Base-by-base conservation (phyloP, 495 filamentous ascomycete genomes). In the Chlorociboria aeruginascens region DNA sequence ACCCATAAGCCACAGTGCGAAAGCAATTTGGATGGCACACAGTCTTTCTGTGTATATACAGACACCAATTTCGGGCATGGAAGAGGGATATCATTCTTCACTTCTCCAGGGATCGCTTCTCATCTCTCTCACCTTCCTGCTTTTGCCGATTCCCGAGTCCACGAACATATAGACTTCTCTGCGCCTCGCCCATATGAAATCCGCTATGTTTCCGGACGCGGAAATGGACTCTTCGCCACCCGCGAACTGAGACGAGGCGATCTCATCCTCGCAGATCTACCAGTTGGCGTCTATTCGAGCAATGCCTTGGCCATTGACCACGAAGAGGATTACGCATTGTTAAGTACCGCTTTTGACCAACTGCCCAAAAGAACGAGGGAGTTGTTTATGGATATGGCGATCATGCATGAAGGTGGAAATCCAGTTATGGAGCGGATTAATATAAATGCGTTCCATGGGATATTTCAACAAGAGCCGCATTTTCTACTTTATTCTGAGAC, bases 191-290 rank as follows among this genome's bases (percentile, higher is more conserved):
- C 54, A 0, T 57, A 48, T 46, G 50, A 57, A 37, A 32, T 57
- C 17, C 39, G 32, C 35, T 38, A 42, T 6, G 28, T 57, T 29
- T 46, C 46, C 8, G 54, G 54, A 8, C 46, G 50, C 13, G 54
- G 54, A n/a, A 57, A 50, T 43, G 54, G 54, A 6, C 39, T 57
- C n/a, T 57, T 57, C 41, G 54, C 54, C 28, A 57, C 50, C 3
- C 14, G 42, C 11, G 53, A 25, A 3, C 40, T 57, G 1, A 11
- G 48, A 16, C 54, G 54, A 16, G 54, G 54, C 43, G 54, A 57
- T 33, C 12, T 35, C 25, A 53, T 57, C 20, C 28, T 57, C 1
- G 46, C 50, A 12, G 46, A 40, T 40, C 51, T 50, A n/a, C 54
- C 54, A 13, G 38, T 57, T n/a, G 54, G 54, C 35, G 43, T 53